A percentile compares a stretch with the other conserved stretches of the same genome.
Evolutionary conservation across 768 basidiomycete genomes (phyloP).

Genomic region (Auricularia sp.): DNA sequence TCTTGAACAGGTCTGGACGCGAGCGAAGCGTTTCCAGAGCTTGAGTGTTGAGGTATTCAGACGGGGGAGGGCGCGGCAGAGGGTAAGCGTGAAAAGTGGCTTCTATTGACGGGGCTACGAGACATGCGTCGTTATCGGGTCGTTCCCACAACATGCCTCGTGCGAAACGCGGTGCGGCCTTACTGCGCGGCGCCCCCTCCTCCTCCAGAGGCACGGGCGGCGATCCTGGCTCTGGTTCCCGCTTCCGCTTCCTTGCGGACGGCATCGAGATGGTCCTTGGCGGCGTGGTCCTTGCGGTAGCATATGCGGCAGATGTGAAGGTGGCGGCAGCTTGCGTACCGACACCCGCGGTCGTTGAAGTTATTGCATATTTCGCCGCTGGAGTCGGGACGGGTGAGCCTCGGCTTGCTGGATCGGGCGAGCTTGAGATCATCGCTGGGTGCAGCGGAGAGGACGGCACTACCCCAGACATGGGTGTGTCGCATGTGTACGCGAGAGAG

Average conservation of each 20-base stretch:
- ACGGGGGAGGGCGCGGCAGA: not conserved
- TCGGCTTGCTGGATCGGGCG: not conserved
- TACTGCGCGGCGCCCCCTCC: not conserved
- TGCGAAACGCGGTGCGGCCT: not conserved
- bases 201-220: not conserved
- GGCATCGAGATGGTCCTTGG: not conserved
- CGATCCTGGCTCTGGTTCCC: not conserved
- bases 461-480: not conserved
- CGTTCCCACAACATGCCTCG: not conserved
- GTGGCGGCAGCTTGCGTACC: not conserved
- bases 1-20: constrained; percentile 21
- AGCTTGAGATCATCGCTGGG: not conserved
- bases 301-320: not conserved
- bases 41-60: not conserved
- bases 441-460: not conserved
- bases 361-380: not conserved
- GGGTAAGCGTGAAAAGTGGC: not conserved
- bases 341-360: not conserved
- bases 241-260: not conserved
- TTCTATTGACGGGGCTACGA: not conserved
- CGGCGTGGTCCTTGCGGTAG: not conserved
- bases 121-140: not conserved
- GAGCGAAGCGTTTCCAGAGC: not conserved
- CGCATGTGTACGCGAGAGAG: not conserved
- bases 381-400: not conserved